Evolutionary conservation across 495 filamentous ascomycete genomes (phyloP).

Genomic region (Neurospora sp.): DNA sequence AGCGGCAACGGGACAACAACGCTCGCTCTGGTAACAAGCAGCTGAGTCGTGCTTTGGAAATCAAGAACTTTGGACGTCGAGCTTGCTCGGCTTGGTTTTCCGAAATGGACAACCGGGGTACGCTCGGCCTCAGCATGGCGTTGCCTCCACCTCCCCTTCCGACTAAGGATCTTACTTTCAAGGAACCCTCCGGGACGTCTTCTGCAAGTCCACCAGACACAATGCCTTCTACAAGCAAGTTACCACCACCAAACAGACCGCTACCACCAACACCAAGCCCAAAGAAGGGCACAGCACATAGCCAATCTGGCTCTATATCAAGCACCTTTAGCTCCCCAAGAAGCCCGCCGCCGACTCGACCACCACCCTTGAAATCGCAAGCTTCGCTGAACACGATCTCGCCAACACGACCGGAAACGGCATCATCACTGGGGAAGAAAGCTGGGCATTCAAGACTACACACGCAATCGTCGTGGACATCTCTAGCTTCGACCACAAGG

Average conservation of each 20-base stretch:
- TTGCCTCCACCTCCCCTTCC: constrained; percentile 20
- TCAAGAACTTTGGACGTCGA: constrained; percentile 15
- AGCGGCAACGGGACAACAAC: constrained; percentile 17
- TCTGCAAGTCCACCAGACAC: background rate
- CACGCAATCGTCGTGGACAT: constrained; percentile 25
- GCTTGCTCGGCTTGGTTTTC: constrained; percentile 3
- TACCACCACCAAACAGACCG: constrained; percentile 20
- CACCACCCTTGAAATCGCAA: constrained; percentile 13
- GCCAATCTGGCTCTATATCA: constrained; percentile 2
- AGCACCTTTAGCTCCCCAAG: constrained; percentile 4
- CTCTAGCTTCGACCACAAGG: constrained; percentile 22
- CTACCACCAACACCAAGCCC: constrained; percentile 17
- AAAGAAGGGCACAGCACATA: constrained; percentile 1
- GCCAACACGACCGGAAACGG: constrained; percentile 19
- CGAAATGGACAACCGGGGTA: constrained; percentile 2
- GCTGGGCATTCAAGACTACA: constrained; percentile 21
- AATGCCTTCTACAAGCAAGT: constrained; percentile 5
- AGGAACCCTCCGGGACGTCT: background rate
- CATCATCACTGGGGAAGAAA: constrained; percentile 6
- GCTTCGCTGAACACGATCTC: constrained; percentile 18
- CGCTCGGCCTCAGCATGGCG: constrained; percentile 5
- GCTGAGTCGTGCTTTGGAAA: constrained; percentile 8
- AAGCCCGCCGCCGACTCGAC: constrained; percentile 11
- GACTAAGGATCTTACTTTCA: constrained; percentile 9
- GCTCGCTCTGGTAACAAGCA: constrained; percentile 6